These are phyloP conservation scores for Pachysolen tannophilus DNA, from an alignment of 805 yeast species.

Conservation along the genomic window DNA sequence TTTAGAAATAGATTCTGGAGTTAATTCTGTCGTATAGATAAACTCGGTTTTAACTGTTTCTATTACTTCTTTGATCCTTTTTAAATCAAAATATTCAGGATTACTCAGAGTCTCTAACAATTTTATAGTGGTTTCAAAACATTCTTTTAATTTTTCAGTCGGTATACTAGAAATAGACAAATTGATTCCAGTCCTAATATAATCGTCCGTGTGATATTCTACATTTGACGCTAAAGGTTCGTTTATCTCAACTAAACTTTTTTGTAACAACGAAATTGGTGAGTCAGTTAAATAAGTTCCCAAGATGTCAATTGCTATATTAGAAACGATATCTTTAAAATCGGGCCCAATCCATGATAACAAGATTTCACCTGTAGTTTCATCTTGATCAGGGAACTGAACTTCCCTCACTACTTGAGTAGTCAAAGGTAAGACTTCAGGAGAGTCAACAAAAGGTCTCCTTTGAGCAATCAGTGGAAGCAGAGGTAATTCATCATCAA, in stretches of 20 bases:
- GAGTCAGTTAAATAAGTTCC: conserved; percentile 70
- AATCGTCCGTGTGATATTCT: conserved; percentile 69
- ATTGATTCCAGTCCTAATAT: conserved; percentile 49
- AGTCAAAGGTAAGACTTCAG: conserved; percentile 32
- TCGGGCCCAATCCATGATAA: conserved; percentile 82
- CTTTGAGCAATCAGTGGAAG: conserved; percentile 28
- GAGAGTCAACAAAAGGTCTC: conserved; percentile 79
- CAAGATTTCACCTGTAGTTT: conserved; percentile 66
- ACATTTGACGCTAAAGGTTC: conserved; percentile 74
- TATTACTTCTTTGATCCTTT: conserved; percentile 58
- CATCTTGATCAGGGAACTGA: conserved; percentile 86
- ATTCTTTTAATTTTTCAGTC: conserved; percentile 44
- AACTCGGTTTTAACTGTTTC: conserved; percentile 57
- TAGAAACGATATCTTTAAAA: conserved; percentile 38
- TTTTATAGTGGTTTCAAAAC: conserved; percentile 41
- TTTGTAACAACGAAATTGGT: conserved; percentile 68
- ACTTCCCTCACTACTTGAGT: conserved; percentile 39
- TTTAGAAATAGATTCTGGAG: conserved; percentile 51
- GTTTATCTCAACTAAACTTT: conserved; percentile 68
- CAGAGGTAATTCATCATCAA: conserved; percentile 50
- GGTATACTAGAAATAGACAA: conserved; percentile 70
- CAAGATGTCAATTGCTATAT: conserved; percentile 64
- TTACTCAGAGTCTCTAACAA: conserved; percentile 46
- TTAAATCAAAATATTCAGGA: conserved; percentile 47
- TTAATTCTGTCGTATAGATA: conserved; percentile 53